These are phyloP conservation scores for Tolypocladium album DNA, from an alignment of 2,329 filamentous ascomycete genomes.

Conservation along the genomic window DNA sequence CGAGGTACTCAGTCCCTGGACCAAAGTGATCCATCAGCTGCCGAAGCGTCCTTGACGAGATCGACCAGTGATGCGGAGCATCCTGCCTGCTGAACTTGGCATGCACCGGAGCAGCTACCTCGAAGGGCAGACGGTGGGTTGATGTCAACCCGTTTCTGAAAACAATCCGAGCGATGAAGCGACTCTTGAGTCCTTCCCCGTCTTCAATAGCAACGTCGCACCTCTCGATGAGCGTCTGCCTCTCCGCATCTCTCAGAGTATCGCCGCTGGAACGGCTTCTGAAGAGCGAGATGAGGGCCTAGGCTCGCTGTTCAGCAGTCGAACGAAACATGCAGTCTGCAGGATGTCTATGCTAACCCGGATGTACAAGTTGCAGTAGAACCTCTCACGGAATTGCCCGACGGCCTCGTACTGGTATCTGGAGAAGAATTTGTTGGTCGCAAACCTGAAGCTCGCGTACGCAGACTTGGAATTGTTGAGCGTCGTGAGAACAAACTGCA, in stretches of 20 bases:
- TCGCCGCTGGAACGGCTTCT: constrained; percentile 53
- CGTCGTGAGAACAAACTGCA: constrained; percentile 60
- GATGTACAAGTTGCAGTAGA: constrained; percentile 67
- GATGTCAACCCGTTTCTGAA: constrained; percentile 70
- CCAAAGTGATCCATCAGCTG: constrained; percentile 75
- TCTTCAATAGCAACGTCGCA: constrained; percentile 69
- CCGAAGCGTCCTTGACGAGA: constrained; percentile 58
- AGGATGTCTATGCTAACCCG: constrained; percentile 34
- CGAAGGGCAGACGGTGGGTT: constrained; percentile 67
- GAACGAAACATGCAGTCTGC: neutral
- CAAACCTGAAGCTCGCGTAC: constrained; percentile 62
- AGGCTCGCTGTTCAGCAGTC: neutral
- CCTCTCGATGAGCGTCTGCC: constrained; percentile 59
- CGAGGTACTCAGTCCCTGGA: constrained; percentile 68
- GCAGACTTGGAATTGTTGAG: constrained; percentile 74
- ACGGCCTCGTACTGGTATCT: constrained; percentile 55
- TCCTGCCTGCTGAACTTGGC: constrained; percentile 61
- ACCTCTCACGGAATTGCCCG: constrained; percentile 43
- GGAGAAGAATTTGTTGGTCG: constrained; percentile 59
- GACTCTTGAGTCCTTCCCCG: constrained; percentile 57
- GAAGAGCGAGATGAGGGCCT: constrained; percentile 65
- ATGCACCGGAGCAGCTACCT: constrained; percentile 62
- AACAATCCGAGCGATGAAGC: constrained; percentile 62
- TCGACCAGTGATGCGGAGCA: constrained; percentile 60
- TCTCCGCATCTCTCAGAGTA: constrained; percentile 43